These are phyloP conservation scores for Pichia terricola DNA, from an alignment of 1,139 yeast species.

Conservation along the genomic window DNA sequence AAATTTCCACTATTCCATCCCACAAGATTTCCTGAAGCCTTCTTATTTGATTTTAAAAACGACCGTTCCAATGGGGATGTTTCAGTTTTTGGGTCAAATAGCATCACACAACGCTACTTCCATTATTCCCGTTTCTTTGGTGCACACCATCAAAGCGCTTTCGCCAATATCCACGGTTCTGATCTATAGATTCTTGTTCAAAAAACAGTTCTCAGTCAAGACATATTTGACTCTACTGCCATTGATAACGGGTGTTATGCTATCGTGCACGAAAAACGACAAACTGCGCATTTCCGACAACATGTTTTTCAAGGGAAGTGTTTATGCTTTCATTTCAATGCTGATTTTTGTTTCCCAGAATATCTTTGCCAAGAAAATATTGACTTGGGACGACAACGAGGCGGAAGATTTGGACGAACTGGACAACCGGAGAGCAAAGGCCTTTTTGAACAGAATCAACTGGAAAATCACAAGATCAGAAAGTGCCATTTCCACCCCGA, in stretches of 20 bases:
- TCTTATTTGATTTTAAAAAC: slow-evolving; percentile 46
- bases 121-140: slow-evolving; percentile 79
- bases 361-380: slow-evolving; percentile 76
- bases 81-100: slow-evolving; percentile 85
- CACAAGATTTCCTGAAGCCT: slow-evolving; percentile 38
- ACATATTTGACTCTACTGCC: slow-evolving; percentile 77
- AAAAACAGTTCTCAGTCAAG: slow-evolving; percentile 43
- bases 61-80: slow-evolving; percentile 86
- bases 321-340: slow-evolving; percentile 74
- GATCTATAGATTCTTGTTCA: slow-evolving; percentile 56
- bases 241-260: slow-evolving; percentile 70
- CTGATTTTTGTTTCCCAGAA: slow-evolving; percentile 84
- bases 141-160: slow-evolving; percentile 84
- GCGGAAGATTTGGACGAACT: neutral
- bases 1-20: slow-evolving; percentile 21
- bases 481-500: slow-evolving; percentile 26
- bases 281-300: slow-evolving; percentile 18
- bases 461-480: slow-evolving; percentile 23
- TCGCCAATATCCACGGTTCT: slow-evolving; percentile 84
- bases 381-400: slow-evolving; percentile 34
- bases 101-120: slow-evolving; percentile 85
- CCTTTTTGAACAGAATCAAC: slow-evolving; percentile 20
- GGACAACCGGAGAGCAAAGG: slow-evolving; percentile 15
- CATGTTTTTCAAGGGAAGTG: slow-evolving; percentile 50
- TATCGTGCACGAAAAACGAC: slow-evolving; percentile 55